Evolutionary conservation across 805 yeast species (phyloP).

Genomic region (Naumovozyma dairenensis): DNA sequence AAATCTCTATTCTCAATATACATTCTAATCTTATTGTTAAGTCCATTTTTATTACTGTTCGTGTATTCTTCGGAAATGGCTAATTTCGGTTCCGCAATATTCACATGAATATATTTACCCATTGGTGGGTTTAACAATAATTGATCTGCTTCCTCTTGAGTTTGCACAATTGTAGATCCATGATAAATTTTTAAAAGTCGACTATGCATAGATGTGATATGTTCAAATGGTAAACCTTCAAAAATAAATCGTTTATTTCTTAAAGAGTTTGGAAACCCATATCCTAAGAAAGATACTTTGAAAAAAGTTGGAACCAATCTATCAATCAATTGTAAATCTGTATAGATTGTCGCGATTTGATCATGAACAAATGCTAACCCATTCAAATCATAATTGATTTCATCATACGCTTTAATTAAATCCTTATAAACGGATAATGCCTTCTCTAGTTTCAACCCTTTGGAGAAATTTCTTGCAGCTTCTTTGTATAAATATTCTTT

Average conservation of each 20-base stretch:
- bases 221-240: slow-evolving; percentile 84
- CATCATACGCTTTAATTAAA: slow-evolving; percentile 63
- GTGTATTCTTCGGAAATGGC: slow-evolving; percentile 30
- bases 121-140: slow-evolving; percentile 43
- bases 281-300: slow-evolving; percentile 71
- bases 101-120: slow-evolving; percentile 66
- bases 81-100: slow-evolving; percentile 53
- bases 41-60: slow-evolving; percentile 34
- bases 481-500: slow-evolving; percentile 61
- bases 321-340: slow-evolving; percentile 56
- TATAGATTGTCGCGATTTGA: slow-evolving; percentile 58
- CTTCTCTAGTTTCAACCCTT: slow-evolving; percentile 67
- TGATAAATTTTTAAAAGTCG: slow-evolving; percentile 67
- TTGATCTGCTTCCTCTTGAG: slow-evolving; percentile 45
- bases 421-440: slow-evolving; percentile 74
- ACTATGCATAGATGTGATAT: slow-evolving; percentile 72
- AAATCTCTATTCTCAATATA: slow-evolving; percentile 69
- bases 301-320: slow-evolving; percentile 69
- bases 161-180: slow-evolving; percentile 61
- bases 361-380: slow-evolving; percentile 66
- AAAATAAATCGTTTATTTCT: slow-evolving; percentile 71
- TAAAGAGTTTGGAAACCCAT: slow-evolving; percentile 71
- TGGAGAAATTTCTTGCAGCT: slow-evolving; percentile 59
- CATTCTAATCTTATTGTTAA: slow-evolving; percentile 51
- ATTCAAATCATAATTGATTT: slow-evolving; percentile 61